Evolutionary conservation across 2,329 filamentous ascomycete species (phyloP).

Genomic region (Paramyrothecium roridum): DNA sequence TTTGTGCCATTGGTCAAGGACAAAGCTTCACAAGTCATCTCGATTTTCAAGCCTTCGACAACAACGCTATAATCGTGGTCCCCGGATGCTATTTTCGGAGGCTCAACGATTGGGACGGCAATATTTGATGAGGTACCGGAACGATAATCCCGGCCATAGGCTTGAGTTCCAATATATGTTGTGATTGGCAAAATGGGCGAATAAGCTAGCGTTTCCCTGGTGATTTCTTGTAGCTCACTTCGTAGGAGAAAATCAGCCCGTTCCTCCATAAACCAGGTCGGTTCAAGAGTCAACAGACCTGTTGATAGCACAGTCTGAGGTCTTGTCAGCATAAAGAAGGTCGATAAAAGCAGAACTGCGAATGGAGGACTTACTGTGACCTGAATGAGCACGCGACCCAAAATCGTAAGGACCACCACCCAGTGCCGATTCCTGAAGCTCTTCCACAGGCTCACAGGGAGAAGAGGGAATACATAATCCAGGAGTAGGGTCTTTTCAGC

Average conservation of each 20-base stretch:
- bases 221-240: neutral
- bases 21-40: neutral
- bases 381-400: neutral
- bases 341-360: neutral
- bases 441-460: neutral
- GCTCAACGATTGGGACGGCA: neutral
- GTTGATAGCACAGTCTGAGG: neutral
- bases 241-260: neutral
- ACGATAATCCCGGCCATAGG: neutral
- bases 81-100: neutral
- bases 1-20: neutral
- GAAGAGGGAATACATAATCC: neutral
- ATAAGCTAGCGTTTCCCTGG: neutral
- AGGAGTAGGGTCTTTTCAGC: neutral
- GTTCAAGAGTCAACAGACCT: neutral
- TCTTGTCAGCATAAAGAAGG: neutral
- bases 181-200: neutral
- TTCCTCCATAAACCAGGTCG: neutral
- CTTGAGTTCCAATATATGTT: neutral
- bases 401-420: neutral
- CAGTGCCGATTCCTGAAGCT: neutral
- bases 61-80: neutral
- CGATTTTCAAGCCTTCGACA: neutral
- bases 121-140: neutral
- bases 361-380: neutral